Conservation (phyloP, 352 stramenopile genomes). For the Pythium apleroticum region DNA sequence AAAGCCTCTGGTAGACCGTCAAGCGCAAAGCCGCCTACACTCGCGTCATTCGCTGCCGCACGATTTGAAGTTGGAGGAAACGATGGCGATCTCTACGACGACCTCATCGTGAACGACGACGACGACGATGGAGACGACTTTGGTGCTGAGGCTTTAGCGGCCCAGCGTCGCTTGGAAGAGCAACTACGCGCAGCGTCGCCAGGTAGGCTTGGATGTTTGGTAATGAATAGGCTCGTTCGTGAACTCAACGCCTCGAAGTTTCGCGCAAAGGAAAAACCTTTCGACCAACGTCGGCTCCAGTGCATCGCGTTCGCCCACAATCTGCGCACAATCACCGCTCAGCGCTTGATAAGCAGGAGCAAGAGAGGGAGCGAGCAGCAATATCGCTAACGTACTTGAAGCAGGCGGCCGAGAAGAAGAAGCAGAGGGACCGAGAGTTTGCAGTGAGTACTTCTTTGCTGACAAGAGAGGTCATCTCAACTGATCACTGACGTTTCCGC, state of each 20-base stretch:
- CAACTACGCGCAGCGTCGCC: not conserved
- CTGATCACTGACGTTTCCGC: not conserved
- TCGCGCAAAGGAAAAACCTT: slow-evolving; percentile 7
- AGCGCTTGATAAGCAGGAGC: slow-evolving; percentile 7
- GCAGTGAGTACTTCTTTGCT: slow-evolving; percentile 36
- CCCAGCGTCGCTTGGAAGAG: slow-evolving; percentile 13
- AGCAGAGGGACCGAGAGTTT: slow-evolving; percentile 64
- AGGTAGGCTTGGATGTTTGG: not conserved
- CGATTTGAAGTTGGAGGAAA: slow-evolving; percentile 25
- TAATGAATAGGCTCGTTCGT: not conserved
- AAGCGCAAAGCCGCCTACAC: slow-evolving; percentile 1
- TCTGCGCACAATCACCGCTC: slow-evolving; percentile 4
- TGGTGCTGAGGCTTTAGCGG: slow-evolving; percentile 33
- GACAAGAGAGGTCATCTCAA: too few relatives aligned
- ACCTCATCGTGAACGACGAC: slow-evolving; percentile 38
- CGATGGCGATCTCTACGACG: slow-evolving; percentile 23
- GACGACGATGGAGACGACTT: slow-evolving; percentile 44
- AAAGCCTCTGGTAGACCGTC: slow-evolving; percentile 28
- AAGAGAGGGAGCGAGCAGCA: slow-evolving; percentile 30
- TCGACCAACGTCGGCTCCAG: slow-evolving; percentile 59
- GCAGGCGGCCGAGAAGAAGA: slow-evolving; percentile 61
- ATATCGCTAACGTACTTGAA: slow-evolving; percentile 64
- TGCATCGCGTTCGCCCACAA: slow-evolving; percentile 32
- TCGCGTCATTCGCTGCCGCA: slow-evolving; percentile 1
- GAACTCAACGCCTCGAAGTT: not conserved